Evolutionary conservation across 208 protist genomes (phyloP), one percentile per base, ranked within the genome.

Genomic region (Acanthamoeba castellanii): DNA sequence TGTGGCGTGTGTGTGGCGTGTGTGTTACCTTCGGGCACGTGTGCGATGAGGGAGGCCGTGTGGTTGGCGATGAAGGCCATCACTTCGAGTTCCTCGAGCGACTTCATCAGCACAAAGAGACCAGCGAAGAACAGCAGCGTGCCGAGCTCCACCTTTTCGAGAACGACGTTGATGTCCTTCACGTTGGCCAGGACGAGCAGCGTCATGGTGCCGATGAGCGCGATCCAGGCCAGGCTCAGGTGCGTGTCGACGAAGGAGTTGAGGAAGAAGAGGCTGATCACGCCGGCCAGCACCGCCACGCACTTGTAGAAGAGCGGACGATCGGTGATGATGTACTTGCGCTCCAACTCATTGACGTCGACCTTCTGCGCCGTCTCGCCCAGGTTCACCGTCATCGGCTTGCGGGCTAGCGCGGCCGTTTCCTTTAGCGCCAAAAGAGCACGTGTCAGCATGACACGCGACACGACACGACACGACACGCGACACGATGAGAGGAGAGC

Each of bases 91-190:
- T 95, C 94, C 92, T 55, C 57, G 14, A 97, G 87, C 25, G 55
- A 94, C 57, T 96, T 85, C 95, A 97, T 97, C 27, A 97, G 78
- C 32, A 97, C 92, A 42, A 97, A 97, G 22, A 97, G 90, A 34
- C 72, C 74, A 20, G 89, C 95, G 76, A 97, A 97, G 85, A 97
- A 97, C 32, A 97, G 55, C 45, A 97, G 72, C 34, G 96, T 97
- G 34, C 70, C 37, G 84, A 97, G 97, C 78, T 97, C 96, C 18
- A 92, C 85, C 89, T 94, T 94, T 34, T 94, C 89, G 45, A 94
- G 55, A 0, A 94, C 89, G 50, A 82, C 32, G 45, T 94, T 81
- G 50, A 94, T 81, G 70, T 94, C 89, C 70, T 94, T 94, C 37
- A 94, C 89, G 45, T 81, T 64, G 37, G 95, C 25, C 30, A 97